These are phyloP conservation scores for Cytospora piceicola DNA, from an alignment of 2,329 filamentous ascomycete genomes.

Conservation along the genomic window DNA sequence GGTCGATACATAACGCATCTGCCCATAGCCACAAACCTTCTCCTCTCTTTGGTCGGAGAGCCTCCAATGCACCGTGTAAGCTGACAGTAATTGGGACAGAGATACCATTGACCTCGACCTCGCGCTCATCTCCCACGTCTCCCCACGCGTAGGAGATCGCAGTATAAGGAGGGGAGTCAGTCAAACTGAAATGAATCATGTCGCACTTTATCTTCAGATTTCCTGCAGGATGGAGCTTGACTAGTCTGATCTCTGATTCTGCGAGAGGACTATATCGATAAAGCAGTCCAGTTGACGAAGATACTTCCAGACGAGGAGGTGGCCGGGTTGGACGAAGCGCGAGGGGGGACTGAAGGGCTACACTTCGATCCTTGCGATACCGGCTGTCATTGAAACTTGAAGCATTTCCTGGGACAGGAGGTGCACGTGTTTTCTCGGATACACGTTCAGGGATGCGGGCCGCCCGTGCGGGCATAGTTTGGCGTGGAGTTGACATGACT, in stretches of 20 bases:
- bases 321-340: too few species aligned
- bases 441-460: too few species aligned
- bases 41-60: not conserved
- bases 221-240: not conserved
- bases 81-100: not conserved
- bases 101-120: not conserved
- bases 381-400: too few species aligned
- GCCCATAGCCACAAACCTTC: not conserved
- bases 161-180: not conserved
- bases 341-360: too few species aligned
- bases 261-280: too few species aligned
- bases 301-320: too few species aligned
- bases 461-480: too few species aligned
- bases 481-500: too few species aligned
- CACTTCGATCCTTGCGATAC: too few species aligned
- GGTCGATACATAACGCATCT: constrained; percentile 14
- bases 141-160: constrained; percentile 21
- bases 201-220: constrained; percentile 1
- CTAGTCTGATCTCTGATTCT: constrained; percentile 1
- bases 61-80: not conserved
- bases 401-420: too few species aligned
- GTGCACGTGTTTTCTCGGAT: too few species aligned
- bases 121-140: not conserved
- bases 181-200: not conserved
- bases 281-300: too few species aligned